A percentile compares a stretch with the other conserved stretches of the same genome.
Evolutionary conservation across 1,284 basidiomycete genomes (phyloP).

Genomic region (Ceratobasidium sp.): DNA sequence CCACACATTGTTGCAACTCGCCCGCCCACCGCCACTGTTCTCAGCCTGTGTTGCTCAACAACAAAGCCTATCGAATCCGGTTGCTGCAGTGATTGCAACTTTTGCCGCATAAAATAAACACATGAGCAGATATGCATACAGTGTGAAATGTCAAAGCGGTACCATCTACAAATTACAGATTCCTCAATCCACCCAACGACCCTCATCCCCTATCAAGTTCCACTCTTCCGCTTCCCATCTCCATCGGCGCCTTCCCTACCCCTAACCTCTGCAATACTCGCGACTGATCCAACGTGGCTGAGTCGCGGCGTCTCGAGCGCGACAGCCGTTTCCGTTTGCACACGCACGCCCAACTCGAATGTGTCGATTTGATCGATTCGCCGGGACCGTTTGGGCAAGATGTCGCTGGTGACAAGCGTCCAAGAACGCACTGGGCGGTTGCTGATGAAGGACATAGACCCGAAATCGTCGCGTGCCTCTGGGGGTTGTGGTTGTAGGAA

Average conservation of each 20-base stretch:
- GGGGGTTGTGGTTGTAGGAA: neutral
- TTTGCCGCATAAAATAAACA: constrained; percentile 2
- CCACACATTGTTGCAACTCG: neutral
- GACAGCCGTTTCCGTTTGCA: constrained; percentile 17
- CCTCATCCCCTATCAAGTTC: neutral
- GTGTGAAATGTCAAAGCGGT: neutral
- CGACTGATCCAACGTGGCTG: neutral
- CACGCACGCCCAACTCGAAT: constrained; percentile 34
- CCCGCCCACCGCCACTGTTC: neutral
- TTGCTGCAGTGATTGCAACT: neutral
- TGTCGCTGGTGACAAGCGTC: neutral
- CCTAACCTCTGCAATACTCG: neutral
- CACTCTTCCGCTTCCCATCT: constrained; percentile 4
- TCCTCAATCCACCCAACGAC: constrained; percentile 13
- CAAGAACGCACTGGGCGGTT: neutral
- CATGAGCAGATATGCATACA: constrained; percentile 19
- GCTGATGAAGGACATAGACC: constrained; percentile 21
- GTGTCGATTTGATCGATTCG: neutral
- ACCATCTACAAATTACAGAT: constrained; percentile 27
- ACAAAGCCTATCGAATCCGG: neutral
- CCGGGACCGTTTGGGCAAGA: neutral
- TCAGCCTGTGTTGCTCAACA: neutral
- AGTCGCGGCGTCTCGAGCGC: constrained; percentile 2
- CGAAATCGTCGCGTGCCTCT: constrained; percentile 15
- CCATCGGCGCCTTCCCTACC: neutral